Evolutionary conservation across 2,329 filamentous ascomycete species (phyloP), one percentile per base, ranked within the genome.

Genomic region (Triangularia verruculosa): DNA sequence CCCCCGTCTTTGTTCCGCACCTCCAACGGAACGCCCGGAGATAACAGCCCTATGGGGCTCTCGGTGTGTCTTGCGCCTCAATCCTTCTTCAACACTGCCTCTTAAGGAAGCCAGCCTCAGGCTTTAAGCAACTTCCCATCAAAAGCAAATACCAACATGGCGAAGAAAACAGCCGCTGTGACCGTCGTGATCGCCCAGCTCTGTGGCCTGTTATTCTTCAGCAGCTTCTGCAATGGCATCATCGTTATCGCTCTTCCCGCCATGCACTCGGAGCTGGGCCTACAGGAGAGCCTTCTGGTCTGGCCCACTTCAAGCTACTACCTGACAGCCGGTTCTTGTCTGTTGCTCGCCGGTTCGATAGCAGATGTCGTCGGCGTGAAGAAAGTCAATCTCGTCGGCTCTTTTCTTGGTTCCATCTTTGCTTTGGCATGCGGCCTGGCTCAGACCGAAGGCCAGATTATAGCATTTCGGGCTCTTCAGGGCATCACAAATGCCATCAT

Each of bases 171-270:
- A 9, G 9, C 27, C 27, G 9, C 27, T 9, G 27, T 28, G 27
- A 43, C 15, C 34, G 4, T 60, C 47, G 52, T 60, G 5, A 60
- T 47, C 57, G 20, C 47, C 27, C 67, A 68, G 55, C 66, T 73
- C 8, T 67, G 67, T 17, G 67, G 69, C 34, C 67, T 75, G 13
- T 72, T 71, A 55, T 70, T 76, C 27, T 61, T 71, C 39, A 69
- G 62, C 63, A 68, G 67, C 34, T 69, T 73, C 64, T 60, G 68
- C 47, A 73, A 72, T 55, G 74, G 75, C 24, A 71, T 80, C 1
- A 70, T 80, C 17, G 70, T 78, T 2, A 74, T 80, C 25, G 74
- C 73, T 20, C 72, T 82, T 0, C 78, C 79, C 4, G 69, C 71
- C 11, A 80, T 82, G 62, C 75, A 77, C 1, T 61, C 67, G 13